Evolutionary conservation across 139 green algal species (phyloP).

Genomic region (Desmodesmus armatus): DNA sequence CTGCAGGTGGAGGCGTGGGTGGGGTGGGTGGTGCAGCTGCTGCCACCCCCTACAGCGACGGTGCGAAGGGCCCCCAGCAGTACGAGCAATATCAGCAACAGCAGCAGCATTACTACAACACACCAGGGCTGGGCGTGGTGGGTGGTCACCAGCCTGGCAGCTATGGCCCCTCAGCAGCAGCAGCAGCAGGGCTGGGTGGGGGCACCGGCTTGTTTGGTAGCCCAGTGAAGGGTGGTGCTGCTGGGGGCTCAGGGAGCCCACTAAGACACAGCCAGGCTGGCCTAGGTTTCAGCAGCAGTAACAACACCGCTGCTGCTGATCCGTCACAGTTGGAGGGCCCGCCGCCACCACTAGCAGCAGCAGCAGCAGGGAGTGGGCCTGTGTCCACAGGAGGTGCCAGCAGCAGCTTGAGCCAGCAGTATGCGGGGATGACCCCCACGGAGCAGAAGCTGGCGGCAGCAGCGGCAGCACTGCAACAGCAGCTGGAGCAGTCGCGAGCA

Average conservation of each 20-base stretch:
- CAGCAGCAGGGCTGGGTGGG: not conserved
- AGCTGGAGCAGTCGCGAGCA: not conserved
- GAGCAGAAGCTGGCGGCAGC: not conserved
- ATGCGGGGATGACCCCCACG: not conserved
- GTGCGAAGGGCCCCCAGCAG: too few relatives aligned
- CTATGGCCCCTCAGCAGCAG: conserved; percentile 15
- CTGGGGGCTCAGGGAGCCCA: not conserved
- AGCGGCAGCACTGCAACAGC: not conserved
- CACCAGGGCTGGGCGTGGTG: not conserved
- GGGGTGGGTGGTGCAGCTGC: not conserved
- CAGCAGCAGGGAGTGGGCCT: too few relatives aligned
- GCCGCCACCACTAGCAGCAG: not conserved
- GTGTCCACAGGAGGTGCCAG: too few relatives aligned
- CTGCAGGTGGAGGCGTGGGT: not conserved
- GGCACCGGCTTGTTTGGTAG: too few relatives aligned
- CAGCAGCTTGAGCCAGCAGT: not conserved
- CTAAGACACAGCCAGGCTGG: not conserved
- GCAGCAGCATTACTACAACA: not conserved
- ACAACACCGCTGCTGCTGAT: not conserved
- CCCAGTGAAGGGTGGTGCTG: not conserved
- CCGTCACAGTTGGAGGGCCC: too few relatives aligned
- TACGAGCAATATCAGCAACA: not conserved
- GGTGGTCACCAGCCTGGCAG: not conserved
- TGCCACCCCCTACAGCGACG: conserved; percentile 20
- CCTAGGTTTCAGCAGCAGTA: not conserved